phyloP scores from a whole-genome alignment of 257 asterid genomes.

The Echium plantagineum region DNA sequence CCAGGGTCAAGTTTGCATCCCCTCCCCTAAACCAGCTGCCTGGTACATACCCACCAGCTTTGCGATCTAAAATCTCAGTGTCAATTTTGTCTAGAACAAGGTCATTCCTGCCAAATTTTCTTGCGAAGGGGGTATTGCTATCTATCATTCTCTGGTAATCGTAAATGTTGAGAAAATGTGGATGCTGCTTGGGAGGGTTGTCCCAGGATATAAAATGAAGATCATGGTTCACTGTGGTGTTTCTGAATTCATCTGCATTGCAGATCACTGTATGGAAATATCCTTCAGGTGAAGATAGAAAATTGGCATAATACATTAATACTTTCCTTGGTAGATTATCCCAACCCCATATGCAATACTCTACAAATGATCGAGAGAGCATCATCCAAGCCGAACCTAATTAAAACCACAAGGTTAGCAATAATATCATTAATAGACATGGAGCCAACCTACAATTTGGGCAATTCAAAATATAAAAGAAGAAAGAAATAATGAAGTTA shows the following conservation, averaged over 20 bases:
- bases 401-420: neutral
- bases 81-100: slow-evolving; percentile 51
- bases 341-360: slow-evolving; percentile 68
- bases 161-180: slow-evolving; percentile 40
- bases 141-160: slow-evolving; percentile 48
- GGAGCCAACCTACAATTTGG: neutral
- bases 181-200: slow-evolving; percentile 81
- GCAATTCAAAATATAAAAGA: neutral
- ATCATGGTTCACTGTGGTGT: slow-evolving; percentile 71
- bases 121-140: slow-evolving; percentile 65
- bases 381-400: slow-evolving; percentile 86
- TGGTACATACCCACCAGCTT: slow-evolving; percentile 43
- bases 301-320: slow-evolving; percentile 62
- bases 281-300: slow-evolving; percentile 74
- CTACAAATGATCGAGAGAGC: slow-evolving; percentile 68
- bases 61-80: slow-evolving; percentile 40
- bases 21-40: slow-evolving; percentile 57
- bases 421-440: neutral
- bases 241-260: slow-evolving; percentile 48
- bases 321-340: slow-evolving; percentile 60
- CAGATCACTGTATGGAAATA: slow-evolving; percentile 74
- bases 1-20: slow-evolving; percentile 18
- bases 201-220: slow-evolving; percentile 85
- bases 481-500: too few relatives aligned
- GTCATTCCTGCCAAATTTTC: slow-evolving; percentile 41